Evolutionary conservation across 768 basidiomycete genomes (phyloP).

Genomic region (Floccularia luteovirens): DNA sequence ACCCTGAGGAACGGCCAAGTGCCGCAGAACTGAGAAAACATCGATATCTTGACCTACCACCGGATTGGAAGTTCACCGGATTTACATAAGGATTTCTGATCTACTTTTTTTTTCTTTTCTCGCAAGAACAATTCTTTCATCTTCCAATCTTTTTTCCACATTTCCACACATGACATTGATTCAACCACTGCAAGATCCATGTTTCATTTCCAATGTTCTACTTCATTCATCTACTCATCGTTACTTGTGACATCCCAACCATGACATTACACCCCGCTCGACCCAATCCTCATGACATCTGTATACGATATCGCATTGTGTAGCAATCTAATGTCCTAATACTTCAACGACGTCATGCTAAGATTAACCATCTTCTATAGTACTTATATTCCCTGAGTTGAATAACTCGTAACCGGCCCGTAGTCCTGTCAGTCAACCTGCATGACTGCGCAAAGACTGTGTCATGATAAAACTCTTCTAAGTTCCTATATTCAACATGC

Average conservation of each 20-base stretch:
- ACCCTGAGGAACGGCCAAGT: constrained; percentile 77
- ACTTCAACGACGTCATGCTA: constrained; percentile 21
- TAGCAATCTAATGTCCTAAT: constrained; percentile 32
- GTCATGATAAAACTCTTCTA: too few relatives aligned
- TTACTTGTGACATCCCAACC: constrained; percentile 6
- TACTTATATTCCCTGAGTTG: too few relatives aligned
- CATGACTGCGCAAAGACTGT: too few relatives aligned
- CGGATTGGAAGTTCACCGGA: constrained; percentile 70
- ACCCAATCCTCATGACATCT: constrained; percentile 17
- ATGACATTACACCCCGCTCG: constrained; percentile 13
- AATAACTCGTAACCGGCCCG: too few relatives aligned
- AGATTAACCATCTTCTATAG: too few relatives aligned
- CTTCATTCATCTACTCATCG: constrained; percentile 5
- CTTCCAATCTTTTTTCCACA: not conserved
- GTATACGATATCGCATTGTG: constrained; percentile 30
- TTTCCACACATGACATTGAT: constrained; percentile 9
- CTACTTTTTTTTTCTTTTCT: constrained; percentile 12
- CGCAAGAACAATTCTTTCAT: too few relatives aligned
- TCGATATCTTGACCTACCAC: constrained; percentile 65
- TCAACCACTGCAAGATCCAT: not conserved
- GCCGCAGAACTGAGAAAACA: constrained; percentile 77
- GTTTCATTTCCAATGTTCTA: not conserved
- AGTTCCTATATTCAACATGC: too few relatives aligned
- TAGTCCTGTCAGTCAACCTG: too few relatives aligned
- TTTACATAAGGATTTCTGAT: constrained; percentile 27